Percentiles rank a stretch among this genome's conserved stretches.
Evolutionary conservation across 1,139 yeast species (phyloP).

Genomic region (Saccharomyces hybrid): DNA sequence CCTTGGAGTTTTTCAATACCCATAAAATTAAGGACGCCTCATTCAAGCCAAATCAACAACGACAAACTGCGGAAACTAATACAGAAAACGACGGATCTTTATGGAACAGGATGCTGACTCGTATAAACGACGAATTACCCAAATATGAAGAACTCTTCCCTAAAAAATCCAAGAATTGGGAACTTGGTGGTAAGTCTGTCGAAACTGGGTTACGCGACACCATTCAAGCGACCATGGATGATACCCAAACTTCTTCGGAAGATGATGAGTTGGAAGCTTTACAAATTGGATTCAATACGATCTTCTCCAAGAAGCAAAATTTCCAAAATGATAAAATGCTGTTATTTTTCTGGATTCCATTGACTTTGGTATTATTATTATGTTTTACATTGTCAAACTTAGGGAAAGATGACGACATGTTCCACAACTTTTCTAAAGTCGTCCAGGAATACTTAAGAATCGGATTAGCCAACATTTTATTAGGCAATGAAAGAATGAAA

Average conservation of each 20-base stretch:
- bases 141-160: slow-evolving; percentile 83
- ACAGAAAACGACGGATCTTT: slow-evolving; percentile 32
- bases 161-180: slow-evolving; percentile 4
- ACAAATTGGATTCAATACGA: slow-evolving; percentile 47
- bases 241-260: slow-evolving; percentile 20
- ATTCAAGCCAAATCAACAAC: neutral
- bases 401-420: slow-evolving; percentile 37
- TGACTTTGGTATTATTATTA: slow-evolving; percentile 46
- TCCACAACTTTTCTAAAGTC: slow-evolving; percentile 25
- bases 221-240: slow-evolving; percentile 12
- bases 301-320: slow-evolving; percentile 54
- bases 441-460: slow-evolving; percentile 45
- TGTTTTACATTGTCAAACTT: slow-evolving; percentile 46
- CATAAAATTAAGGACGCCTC: neutral
- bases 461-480: slow-evolving; percentile 51
- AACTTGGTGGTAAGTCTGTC: neutral
- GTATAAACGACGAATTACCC: slow-evolving; percentile 56
- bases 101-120: slow-evolving; percentile 60
- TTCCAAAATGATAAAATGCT: slow-evolving; percentile 79
- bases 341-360: slow-evolving; percentile 81
- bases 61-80: slow-evolving; percentile 12
- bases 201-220: neutral
- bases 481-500: slow-evolving; percentile 64
- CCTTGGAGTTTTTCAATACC: neutral
- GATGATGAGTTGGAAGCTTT: slow-evolving; percentile 42